Conservation (phyloP, 805 yeast genomes). For the Wickerhamiella australiensis region DNA sequence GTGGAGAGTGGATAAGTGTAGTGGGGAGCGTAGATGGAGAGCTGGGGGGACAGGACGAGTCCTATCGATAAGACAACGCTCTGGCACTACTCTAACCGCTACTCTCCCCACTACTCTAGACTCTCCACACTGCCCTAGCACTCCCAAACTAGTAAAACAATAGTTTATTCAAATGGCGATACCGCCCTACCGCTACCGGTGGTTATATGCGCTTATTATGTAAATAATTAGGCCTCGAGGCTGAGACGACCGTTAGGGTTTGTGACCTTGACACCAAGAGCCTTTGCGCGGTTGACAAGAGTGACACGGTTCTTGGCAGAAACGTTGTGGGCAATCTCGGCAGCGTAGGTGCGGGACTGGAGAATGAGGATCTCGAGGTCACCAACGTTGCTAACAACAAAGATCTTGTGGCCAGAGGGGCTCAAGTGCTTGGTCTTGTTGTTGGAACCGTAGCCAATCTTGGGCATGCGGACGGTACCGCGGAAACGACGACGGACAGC, state of each 20-base stretch:
- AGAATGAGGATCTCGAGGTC: constrained; percentile 91
- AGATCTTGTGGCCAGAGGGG: constrained; percentile 97
- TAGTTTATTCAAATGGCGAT: not conserved
- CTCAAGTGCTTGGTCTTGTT: constrained; percentile 91
- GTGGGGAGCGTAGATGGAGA: too few species aligned
- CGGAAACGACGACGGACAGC: constrained; percentile 98
- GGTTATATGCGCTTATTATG: constrained; percentile 3
- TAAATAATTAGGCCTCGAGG: constrained; percentile 70
- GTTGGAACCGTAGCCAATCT: constrained; percentile 99
- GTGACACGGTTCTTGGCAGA: constrained; percentile 97
- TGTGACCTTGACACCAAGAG: constrained; percentile 97
- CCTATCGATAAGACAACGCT: too few species aligned
- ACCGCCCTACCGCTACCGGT: not conserved
- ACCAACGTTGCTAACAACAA: constrained; percentile 80
- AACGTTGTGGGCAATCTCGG: constrained; percentile 98
- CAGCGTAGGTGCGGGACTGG: constrained; percentile 98
- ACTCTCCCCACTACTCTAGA: too few species aligned
- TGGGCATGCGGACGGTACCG: constrained; percentile 98
- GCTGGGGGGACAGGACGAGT: too few species aligned
- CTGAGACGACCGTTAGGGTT: constrained; percentile 98
- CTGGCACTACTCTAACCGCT: too few species aligned
- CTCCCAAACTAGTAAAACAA: too few species aligned
- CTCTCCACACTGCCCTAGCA: too few species aligned
- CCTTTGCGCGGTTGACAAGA: constrained; percentile 93
- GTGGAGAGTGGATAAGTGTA: too few species aligned